Conservation (phyloP, 2,329 filamentous ascomycete species). For the Zymoseptoria ardabiliae region DNA sequence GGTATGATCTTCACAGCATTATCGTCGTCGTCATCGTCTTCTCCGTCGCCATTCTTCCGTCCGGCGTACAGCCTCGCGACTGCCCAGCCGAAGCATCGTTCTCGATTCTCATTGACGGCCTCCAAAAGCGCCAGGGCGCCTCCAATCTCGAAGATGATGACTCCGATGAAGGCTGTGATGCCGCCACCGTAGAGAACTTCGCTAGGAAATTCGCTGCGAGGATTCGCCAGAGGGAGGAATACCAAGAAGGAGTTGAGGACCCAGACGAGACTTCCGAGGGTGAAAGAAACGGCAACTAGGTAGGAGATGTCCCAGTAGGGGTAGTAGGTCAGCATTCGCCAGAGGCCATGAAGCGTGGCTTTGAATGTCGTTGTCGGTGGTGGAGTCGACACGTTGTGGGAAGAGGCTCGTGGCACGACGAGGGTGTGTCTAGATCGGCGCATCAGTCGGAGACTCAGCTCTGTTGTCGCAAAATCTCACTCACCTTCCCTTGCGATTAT, state of each 20-base stretch:
- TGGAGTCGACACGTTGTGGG: conserved; percentile 23
- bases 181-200: conserved; percentile 52
- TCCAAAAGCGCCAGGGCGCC: conserved; percentile 55
- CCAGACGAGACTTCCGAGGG: conserved; percentile 40
- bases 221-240: conserved; percentile 47
- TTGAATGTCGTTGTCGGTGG: conserved; percentile 27
- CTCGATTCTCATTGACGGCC: conserved; percentile 59
- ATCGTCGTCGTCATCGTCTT: conserved; percentile 9
- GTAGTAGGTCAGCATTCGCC: conserved; percentile 42
- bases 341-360: conserved; percentile 33
- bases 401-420: conserved; percentile 22
- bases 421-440: conserved; percentile 28
- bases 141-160: conserved; percentile 59
- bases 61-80: conserved; percentile 38
- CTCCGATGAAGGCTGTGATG: conserved; percentile 58
- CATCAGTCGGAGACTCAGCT: not conserved
- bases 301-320: conserved; percentile 10
- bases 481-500: conserved; percentile 36
- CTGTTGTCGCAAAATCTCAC: not conserved
- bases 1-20: not conserved
- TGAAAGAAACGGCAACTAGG: conserved; percentile 47
- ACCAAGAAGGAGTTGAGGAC: conserved; percentile 54
- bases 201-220: conserved; percentile 45
- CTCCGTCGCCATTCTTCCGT: conserved; percentile 18
- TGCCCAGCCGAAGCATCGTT: conserved; percentile 63